Conservation (phyloP, 371 early-diverging fungal genomes). For the Coemansia sp. region DNA sequence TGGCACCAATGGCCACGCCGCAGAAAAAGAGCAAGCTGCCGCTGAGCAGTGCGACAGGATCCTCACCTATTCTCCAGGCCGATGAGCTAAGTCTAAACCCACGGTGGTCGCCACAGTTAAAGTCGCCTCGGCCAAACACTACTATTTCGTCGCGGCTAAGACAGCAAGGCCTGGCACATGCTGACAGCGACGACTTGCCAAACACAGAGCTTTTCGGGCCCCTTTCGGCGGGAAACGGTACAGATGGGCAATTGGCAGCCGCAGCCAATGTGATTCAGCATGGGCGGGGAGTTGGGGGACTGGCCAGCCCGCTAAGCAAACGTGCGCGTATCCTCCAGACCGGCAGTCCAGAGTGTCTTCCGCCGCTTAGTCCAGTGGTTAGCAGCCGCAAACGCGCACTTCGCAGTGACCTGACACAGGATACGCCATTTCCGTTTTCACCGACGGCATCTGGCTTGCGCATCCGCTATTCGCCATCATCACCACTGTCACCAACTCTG, state of each 20-base stretch:
- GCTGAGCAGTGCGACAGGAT: conserved; percentile 2
- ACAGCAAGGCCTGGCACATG: conserved; percentile 13
- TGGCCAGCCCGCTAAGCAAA: conserved; percentile 42
- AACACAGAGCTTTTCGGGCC: neutral
- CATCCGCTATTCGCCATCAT: conserved; percentile 47
- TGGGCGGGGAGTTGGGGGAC: conserved; percentile 3
- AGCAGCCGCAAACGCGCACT: conserved; percentile 44
- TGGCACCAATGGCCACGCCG: conserved; percentile 33
- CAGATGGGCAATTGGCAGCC: neutral
- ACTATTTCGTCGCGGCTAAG: conserved; percentile 44
- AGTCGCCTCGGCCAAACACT: conserved; percentile 45
- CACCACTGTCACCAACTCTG: conserved; percentile 43
- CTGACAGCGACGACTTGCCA: neutral
- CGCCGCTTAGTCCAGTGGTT: conserved; percentile 53
- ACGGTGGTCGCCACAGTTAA: conserved; percentile 52
- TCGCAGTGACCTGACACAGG: conserved; percentile 32
- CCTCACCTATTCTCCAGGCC: conserved; percentile 51
- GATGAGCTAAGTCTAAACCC: conserved; percentile 51
- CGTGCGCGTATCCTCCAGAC: conserved; percentile 44
- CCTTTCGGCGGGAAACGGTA: neutral
- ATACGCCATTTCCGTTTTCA: conserved; percentile 49
- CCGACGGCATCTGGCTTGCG: conserved; percentile 44
- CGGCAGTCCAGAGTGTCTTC: conserved; percentile 52
- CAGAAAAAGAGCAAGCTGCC: conserved; percentile 14
- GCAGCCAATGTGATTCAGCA: neutral